Evolutionary conservation across 2,329 filamentous ascomycete species (phyloP).

Genomic region (Pseudogymnoascus sp.): DNA sequence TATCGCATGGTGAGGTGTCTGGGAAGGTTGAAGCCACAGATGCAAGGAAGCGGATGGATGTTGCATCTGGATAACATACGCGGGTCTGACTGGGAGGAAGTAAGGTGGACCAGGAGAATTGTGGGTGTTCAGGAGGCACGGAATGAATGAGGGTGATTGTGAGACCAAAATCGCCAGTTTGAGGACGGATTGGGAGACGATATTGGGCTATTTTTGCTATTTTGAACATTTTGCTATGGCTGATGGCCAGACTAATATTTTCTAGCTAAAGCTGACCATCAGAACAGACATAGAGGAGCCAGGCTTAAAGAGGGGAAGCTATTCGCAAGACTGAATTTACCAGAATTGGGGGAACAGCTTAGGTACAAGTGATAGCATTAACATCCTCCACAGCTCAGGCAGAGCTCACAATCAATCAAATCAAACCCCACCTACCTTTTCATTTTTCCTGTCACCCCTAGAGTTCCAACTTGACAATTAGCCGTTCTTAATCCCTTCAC

Average conservation of each 20-base stretch:
- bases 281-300: not conserved
- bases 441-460: not conserved
- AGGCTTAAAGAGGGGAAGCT: not conserved
- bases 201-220: not conserved
- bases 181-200: not conserved
- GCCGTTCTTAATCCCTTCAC: not conserved
- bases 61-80: slow-evolving; percentile 43
- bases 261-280: not conserved
- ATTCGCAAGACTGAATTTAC: not conserved
- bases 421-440: not conserved
- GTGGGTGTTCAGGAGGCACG: not conserved
- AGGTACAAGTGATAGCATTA: not conserved
- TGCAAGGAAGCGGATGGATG: slow-evolving; percentile 30
- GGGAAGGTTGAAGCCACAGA: slow-evolving; percentile 39
- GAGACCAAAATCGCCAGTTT: not conserved
- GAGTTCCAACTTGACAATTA: not conserved
- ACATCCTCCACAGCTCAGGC: not conserved
- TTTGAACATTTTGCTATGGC: not conserved
- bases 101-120: slow-evolving; percentile 37
- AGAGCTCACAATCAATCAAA: not conserved
- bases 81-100: slow-evolving; percentile 45
- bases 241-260: not conserved
- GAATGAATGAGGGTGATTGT: not conserved
- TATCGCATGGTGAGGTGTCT: slow-evolving; percentile 39
- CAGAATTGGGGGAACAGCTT: not conserved